These are phyloP conservation scores for Phytopythium cucurbitacearum DNA, from an alignment of 352 stramenopile genomes.

Conservation along the genomic window DNA sequence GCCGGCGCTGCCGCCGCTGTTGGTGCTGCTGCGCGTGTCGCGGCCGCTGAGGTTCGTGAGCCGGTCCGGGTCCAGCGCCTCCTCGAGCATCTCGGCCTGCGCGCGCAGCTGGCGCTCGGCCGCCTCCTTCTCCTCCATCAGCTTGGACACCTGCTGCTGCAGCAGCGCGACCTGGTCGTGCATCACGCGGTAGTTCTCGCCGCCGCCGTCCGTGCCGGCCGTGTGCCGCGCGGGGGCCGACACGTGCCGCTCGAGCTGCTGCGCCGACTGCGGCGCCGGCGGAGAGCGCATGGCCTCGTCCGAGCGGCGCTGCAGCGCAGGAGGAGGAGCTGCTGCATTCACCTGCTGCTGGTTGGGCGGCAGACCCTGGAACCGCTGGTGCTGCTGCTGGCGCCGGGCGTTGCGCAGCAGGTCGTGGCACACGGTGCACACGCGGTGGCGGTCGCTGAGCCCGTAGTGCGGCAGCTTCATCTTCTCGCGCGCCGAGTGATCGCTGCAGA, in stretches of 20 bases:
- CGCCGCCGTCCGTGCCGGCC: constrained; percentile 6
- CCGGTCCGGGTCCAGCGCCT: constrained; percentile 34
- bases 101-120: constrained; percentile 69
- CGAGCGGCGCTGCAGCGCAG: constrained; percentile 30
- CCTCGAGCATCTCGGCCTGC: constrained; percentile 59
- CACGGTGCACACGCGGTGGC: constrained; percentile 79
- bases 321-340: constrained; percentile 5
- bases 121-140: constrained; percentile 84
- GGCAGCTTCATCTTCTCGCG: constrained; percentile 76
- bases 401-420: constrained; percentile 75
- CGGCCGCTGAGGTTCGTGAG: constrained; percentile 25
- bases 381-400: constrained; percentile 25
- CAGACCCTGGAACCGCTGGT: constrained; percentile 26
- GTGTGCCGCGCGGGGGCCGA: constrained; percentile 57
- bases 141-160: constrained; percentile 79
- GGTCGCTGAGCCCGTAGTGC: constrained; percentile 75
- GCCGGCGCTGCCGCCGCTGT: constrained; percentile 21
- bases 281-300: constrained; percentile 41
- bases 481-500: constrained; percentile 82
- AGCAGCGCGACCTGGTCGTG: constrained; percentile 78
- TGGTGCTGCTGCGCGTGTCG: constrained; percentile 19
- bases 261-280: constrained; percentile 7
- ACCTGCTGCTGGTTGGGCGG: constrained; percentile 13
- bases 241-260: constrained; percentile 66
- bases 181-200: constrained; percentile 40